These are phyloP conservation scores for Colletotrichum cordylinicola DNA, from an alignment of 2,329 filamentous ascomycete species.

Conservation along the genomic window DNA sequence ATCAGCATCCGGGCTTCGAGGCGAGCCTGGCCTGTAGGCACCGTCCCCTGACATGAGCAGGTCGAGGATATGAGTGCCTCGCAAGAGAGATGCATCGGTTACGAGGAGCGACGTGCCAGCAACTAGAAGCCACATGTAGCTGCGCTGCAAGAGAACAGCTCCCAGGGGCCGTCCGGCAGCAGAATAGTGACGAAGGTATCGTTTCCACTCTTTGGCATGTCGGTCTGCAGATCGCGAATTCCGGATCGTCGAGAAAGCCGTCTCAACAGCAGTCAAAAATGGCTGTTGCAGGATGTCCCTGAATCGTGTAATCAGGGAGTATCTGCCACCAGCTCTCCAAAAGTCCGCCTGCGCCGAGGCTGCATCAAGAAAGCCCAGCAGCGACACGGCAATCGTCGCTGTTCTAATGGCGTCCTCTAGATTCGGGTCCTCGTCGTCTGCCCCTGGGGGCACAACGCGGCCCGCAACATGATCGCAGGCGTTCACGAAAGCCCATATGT, in stretches of 20 bases:
- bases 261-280: slow-evolving; percentile 87
- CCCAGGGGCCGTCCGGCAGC: slow-evolving; percentile 81
- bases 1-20: slow-evolving; percentile 54
- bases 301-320: slow-evolving; percentile 75
- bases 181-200: slow-evolving; percentile 83
- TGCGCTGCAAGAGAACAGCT: slow-evolving; percentile 88
- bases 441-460: slow-evolving; percentile 56
- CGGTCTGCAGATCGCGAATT: slow-evolving; percentile 74
- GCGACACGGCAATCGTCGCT: slow-evolving; percentile 79
- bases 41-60: slow-evolving; percentile 68
- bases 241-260: slow-evolving; percentile 87
- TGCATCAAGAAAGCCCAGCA: slow-evolving; percentile 90
- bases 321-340: slow-evolving; percentile 77
- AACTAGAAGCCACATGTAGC: slow-evolving; percentile 85
- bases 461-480: slow-evolving; percentile 71
- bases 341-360: slow-evolving; percentile 79
- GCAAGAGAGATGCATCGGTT: slow-evolving; percentile 63
- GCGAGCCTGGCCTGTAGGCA: slow-evolving; percentile 47
- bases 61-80: slow-evolving; percentile 73
- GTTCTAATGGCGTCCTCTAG: slow-evolving; percentile 72
- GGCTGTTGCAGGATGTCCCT: slow-evolving; percentile 79
- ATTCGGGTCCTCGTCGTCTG: slow-evolving; percentile 61
- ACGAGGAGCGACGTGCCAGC: slow-evolving; percentile 78
- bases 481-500: slow-evolving; percentile 74
- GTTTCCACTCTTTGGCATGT: slow-evolving; percentile 83